Conservation (phyloP, 2,329 filamentous ascomycete species). For the Rasamsonia emersonii region DNA sequence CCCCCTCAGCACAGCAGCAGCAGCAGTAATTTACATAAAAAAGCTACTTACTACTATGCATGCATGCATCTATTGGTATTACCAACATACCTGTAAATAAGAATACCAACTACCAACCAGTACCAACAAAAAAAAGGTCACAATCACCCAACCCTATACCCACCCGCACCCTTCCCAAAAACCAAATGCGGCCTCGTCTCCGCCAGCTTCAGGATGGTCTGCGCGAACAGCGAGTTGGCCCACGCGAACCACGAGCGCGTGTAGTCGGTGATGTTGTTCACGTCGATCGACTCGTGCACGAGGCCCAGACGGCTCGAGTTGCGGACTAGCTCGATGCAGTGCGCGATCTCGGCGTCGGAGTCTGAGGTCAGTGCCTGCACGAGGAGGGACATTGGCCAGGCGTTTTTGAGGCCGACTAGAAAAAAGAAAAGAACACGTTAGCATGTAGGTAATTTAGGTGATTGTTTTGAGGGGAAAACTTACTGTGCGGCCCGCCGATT, state of each 20-base stretch:
- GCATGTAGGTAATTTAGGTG: no score
- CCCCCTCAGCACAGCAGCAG: no score
- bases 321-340: constrained; percentile 65
- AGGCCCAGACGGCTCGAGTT: constrained; percentile 67
- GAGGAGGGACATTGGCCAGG: constrained; percentile 94
- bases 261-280: constrained; percentile 60
- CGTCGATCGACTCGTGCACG: constrained; percentile 86
- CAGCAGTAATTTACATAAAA: no score
- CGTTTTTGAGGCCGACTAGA: constrained; percentile 70
- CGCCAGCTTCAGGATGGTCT: constrained; percentile 82
- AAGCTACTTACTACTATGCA: no score
- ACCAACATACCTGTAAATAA: neutral
- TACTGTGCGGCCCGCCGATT: constrained; percentile 69
- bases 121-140: neutral
- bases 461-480: constrained; percentile 14
- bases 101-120: neutral
- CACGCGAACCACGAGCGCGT: constrained; percentile 94
- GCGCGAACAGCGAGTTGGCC: constrained; percentile 94
- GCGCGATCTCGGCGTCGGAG: constrained; percentile 68
- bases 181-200: constrained; percentile 81
- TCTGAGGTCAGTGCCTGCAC: constrained; percentile 85
- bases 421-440: constrained; percentile 6
- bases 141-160: constrained; percentile 18
- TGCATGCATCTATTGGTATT: no score
- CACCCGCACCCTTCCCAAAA: constrained; percentile 53